Conservation (phyloP, 495 filamentous ascomycete genomes). For the Penicillium ucsense region DNA sequence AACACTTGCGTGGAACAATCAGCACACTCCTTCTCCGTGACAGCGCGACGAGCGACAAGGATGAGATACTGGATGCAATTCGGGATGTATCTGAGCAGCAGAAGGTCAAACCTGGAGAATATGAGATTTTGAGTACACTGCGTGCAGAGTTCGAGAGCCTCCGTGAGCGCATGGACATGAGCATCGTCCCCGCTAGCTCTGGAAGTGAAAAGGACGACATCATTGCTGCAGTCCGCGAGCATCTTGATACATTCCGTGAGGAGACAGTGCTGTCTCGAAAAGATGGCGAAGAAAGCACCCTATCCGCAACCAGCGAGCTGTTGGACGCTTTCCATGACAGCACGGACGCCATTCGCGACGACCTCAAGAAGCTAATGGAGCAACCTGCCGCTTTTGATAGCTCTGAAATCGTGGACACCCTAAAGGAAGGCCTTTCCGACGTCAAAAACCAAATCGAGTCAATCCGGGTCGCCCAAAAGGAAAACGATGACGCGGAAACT, state of each 20-base stretch:
- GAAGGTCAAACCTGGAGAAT: conserved; percentile 7
- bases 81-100: conserved; percentile 39
- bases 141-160: conserved; percentile 69
- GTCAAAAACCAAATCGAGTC: conserved; percentile 68
- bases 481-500: conserved; percentile 29
- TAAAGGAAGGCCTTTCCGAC: conserved; percentile 66
- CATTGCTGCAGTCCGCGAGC: conserved; percentile 60
- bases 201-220: conserved; percentile 40
- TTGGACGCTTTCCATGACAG: conserved; percentile 78
- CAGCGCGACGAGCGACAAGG: conserved; percentile 44
- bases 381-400: conserved; percentile 73
- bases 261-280: conserved; percentile 43
- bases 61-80: conserved; percentile 51
- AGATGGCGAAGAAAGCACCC: conserved; percentile 45
- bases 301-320: conserved; percentile 60
- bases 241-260: conserved; percentile 55
- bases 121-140: conserved; percentile 39
- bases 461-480: conserved; percentile 46
- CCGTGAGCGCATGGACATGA: conserved; percentile 44
- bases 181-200: conserved; percentile 25
- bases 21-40: conserved; percentile 56
- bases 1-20: conserved; percentile 61
- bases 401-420: conserved; percentile 76
- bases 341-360: conserved; percentile 58
- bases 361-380: conserved; percentile 67